A percentile compares a stretch with the other conserved stretches of the same genome.
phyloP scores from a whole-genome alignment of 2,329 filamentous ascomycete species.

The Cladosporium velox region DNA sequence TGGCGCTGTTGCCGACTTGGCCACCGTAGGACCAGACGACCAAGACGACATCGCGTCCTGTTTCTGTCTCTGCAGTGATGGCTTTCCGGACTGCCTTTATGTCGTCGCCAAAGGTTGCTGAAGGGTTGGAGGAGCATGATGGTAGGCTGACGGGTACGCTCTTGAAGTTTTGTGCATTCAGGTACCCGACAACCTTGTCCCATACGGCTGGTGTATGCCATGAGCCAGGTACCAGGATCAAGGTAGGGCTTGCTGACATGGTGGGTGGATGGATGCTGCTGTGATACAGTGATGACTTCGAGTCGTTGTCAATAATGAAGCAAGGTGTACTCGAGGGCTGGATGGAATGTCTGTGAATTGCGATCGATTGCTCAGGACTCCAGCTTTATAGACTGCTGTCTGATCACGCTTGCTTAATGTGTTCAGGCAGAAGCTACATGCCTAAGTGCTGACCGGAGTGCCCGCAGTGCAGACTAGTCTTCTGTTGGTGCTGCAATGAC shows the following conservation, averaged over 20 bases:
- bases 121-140: constrained; percentile 19
- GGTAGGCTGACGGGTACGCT: constrained; percentile 22
- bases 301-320: too few species aligned
- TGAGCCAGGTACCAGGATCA: constrained; percentile 19
- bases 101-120: constrained; percentile 22
- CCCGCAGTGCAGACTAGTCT: background rate
- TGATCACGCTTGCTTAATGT: background rate
- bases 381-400: background rate
- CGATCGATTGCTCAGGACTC: background rate
- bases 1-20: constrained; percentile 22
- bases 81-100: constrained; percentile 20
- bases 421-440: background rate
- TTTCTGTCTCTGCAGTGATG: constrained; percentile 14
- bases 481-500: background rate
- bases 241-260: constrained; percentile 8
- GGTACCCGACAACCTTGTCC: constrained; percentile 11
- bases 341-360: background rate
- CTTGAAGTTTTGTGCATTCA: constrained; percentile 18
- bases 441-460: background rate
- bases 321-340: background rate
- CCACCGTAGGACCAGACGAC: constrained; percentile 24
- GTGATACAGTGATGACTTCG: background rate
- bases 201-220: constrained; percentile 22
- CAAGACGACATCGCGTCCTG: constrained; percentile 20
- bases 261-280: background rate